Conservation (phyloP, 148 eudicot species). For the Chenopodium formosanum region DNA sequence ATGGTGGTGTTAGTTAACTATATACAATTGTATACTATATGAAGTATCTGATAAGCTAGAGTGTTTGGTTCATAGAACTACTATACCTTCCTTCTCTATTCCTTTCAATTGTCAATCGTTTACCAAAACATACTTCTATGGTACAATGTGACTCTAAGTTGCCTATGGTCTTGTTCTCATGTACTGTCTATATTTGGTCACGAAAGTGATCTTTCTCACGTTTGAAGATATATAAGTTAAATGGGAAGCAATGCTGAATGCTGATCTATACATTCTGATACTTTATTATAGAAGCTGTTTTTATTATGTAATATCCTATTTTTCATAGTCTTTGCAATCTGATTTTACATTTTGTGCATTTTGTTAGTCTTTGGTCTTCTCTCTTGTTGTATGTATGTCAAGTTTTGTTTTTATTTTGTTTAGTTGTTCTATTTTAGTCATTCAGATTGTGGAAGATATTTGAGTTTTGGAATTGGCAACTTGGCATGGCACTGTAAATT, state of each 20-base stretch:
- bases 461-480: neutral
- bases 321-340: neutral
- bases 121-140: neutral
- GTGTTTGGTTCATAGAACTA: neutral
- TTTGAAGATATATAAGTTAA: neutral
- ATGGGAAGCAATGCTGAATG: neutral
- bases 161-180: too few species aligned
- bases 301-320: neutral
- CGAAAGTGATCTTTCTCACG: neutral
- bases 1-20: neutral
- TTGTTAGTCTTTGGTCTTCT: neutral
- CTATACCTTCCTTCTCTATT: neutral
- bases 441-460: slow-evolving; percentile 5
- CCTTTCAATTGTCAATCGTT: neutral
- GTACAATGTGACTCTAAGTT: too few species aligned
- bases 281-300: too few species aligned
- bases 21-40: too few species aligned
- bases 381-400: neutral
- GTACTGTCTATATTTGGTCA: neutral
- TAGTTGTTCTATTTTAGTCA: neutral
- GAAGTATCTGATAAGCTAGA: too few species aligned
- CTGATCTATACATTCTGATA: neutral
- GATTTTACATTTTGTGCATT: neutral
- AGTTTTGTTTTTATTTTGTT: too few species aligned
- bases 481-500: neutral